These are phyloP conservation scores for Solanum phureja DNA, from an alignment of 257 asterid species.

Conservation along the genomic window DNA sequence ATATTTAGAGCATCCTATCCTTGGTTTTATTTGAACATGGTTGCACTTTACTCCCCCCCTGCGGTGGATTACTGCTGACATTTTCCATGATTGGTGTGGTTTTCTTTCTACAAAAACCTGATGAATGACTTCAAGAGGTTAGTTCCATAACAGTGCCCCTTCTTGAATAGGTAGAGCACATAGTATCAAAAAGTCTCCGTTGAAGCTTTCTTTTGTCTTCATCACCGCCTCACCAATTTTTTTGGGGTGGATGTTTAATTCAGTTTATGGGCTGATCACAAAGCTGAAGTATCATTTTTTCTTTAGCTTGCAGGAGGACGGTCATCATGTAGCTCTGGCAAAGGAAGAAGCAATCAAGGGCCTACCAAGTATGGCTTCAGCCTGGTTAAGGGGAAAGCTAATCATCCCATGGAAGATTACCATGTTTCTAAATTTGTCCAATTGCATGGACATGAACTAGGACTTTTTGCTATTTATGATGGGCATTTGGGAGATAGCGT, in stretches of 20 bases:
- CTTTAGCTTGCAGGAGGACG: slow-evolving; percentile 48
- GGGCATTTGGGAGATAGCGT: slow-evolving; percentile 88
- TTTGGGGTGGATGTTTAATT: background rate
- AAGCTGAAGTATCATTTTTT: slow-evolving; percentile 11
- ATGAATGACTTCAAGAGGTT: background rate
- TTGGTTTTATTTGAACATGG: background rate
- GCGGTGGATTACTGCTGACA: background rate
- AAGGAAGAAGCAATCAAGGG: slow-evolving; percentile 68
- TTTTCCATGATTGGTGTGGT: background rate
- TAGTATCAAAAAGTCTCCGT: background rate
- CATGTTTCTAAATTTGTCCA: slow-evolving; percentile 83
- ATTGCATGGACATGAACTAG: slow-evolving; percentile 50
- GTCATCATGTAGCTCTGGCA: slow-evolving; percentile 50
- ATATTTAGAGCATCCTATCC: background rate
- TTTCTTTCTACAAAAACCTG: background rate
- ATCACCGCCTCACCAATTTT: background rate
- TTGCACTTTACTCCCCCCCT: background rate
- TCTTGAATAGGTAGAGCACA: background rate
- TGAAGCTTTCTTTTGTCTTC: background rate
- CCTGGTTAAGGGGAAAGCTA: slow-evolving; percentile 78
- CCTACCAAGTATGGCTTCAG: slow-evolving; percentile 64
- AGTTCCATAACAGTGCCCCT: background rate
- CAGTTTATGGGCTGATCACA: background rate
- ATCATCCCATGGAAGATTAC: slow-evolving; percentile 96
- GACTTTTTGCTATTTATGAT: slow-evolving; percentile 81